Evolutionary conservation across 2,329 filamentous ascomycete species (phyloP), one percentile per base, ranked within the genome.

Genomic region (Cladosporium oxysporum): DNA sequence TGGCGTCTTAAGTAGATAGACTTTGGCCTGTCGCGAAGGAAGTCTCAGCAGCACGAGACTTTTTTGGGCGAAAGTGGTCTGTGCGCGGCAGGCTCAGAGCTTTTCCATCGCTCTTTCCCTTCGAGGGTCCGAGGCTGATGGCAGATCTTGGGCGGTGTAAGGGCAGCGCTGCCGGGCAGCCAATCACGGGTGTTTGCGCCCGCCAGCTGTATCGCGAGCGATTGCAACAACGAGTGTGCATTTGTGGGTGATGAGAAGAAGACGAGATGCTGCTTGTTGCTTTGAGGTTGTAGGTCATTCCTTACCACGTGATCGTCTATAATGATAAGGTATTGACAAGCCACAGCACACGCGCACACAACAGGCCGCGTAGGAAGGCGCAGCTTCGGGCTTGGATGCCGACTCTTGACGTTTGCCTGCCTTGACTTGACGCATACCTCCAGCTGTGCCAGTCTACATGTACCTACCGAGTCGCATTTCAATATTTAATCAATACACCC

Each of bases 41-140:
- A 55, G 52, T 55, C 52, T 37, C 59, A 35, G 44, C 44, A 50
- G 59, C 59, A 62, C 50, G 59, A 58, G 58, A 63, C 61, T 63
- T 63, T 63, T 63, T 63, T 57, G 23, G 57, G 16, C 10, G 29
- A 12, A 29, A 55, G 28, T 6, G 41, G n/a, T 10, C 41, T 2
- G 18, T n/a, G 37, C 37, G 16, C 18, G 18, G n/a, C n/a, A 7
- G 8, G 41, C 2, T 47, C 41, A 47, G 41, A 47, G 41, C 41
- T 47, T 47, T 44, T n/a, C 35, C 37, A 7, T 44, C 37, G 37
- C 18, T 47, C 41, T 47, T 47, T 47, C 41, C 41, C 6, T n/a
- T 47, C 41, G n/a, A 55, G 52, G 26, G 26, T 55, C 52, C 52
- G 52, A 33, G 52, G 52, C 18, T 57, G 52, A n/a, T n/a, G 52